Evolutionary conservation across 768 basidiomycete species (phyloP).

Genomic region (Lactifluus hygrophoroides): DNA sequence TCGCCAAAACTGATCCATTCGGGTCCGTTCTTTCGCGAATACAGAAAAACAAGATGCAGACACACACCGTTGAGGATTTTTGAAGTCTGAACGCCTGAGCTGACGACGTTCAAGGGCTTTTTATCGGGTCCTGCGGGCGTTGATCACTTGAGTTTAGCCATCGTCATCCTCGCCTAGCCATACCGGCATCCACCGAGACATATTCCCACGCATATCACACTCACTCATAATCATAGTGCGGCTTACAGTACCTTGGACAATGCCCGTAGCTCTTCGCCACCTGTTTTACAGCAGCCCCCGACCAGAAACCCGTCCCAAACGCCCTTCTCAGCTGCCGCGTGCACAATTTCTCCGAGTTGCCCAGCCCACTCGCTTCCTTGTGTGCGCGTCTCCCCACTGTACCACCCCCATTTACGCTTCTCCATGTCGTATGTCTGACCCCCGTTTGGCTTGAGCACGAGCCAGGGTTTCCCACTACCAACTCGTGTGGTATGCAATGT

Average conservation of each 20-base stretch:
- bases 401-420: conserved; percentile 36
- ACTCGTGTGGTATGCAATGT: not conserved
- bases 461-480: conserved; percentile 34
- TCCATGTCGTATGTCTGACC: conserved; percentile 45
- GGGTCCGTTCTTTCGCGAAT: conserved; percentile 25
- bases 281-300: conserved; percentile 65
- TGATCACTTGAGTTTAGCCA: conserved; percentile 10
- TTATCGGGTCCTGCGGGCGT: conserved; percentile 15
- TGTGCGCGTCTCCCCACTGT: conserved; percentile 1
- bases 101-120: conserved; percentile 29
- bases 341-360: conserved; percentile 25
- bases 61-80: conserved; percentile 36
- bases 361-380: conserved; percentile 31
- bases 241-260: not conserved
- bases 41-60: conserved; percentile 12
- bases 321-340: conserved; percentile 17
- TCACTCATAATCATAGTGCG: not conserved
- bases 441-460: conserved; percentile 70
- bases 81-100: conserved; percentile 33
- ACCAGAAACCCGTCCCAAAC: conserved; percentile 47
- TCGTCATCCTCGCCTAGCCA: not conserved
- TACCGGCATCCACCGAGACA: conserved; percentile 10
- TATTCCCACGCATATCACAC: not conserved
- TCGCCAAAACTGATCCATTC: conserved; percentile 24
- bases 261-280: conserved; percentile 41